Base-by-base conservation (phyloP, 2,329 filamentous ascomycete genomes). In the Macrophomina tecta region DNA sequence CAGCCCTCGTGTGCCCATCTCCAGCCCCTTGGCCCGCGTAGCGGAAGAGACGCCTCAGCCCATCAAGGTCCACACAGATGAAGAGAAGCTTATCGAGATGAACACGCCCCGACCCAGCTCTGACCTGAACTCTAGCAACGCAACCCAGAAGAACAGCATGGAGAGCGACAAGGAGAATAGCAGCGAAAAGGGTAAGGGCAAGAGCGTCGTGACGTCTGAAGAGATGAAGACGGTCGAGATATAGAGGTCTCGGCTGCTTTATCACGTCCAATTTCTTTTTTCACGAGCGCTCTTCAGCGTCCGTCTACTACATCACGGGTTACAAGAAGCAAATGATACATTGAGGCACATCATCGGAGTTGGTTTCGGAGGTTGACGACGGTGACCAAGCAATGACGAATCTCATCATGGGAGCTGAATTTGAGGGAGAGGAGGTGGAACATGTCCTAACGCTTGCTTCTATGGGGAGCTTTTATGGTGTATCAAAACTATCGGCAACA, bases 21-120 rank as follows among this genome's bases (percentile, higher is more conserved):
- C 89, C 14, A 92, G 89, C 71, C 91, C 91, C 16, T 81, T 94
- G 67, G 90, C 90, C 60, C 85, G 90, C 69, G 91, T 94, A 14
- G 87, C 90, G 0, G 92, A 94, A 78, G 92, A 94, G 65, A 73
- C 76, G 12, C 75, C 80, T 4, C 72, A 73, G 66, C 76, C 78
- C 4, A 77, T 81, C 53, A 77, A 73, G 52, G 73, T 81, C 5
- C 76, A 73, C 64, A 77, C 74, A 49, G 74, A 79, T 32, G 66
- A 76, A 18, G 79, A 81, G 68, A 82, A 81, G 69, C 73, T 83
- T 42, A 80, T 82, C 58, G 78, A 79, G 1, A 74, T 80, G 23
- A 77, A 80, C 66, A 79, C 79, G 8, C 79, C 79, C 5, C 72
- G 74, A 67, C 79, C 74, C 48, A 83, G 76, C 69, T 76, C 74